Evolutionary conservation across 352 stramenopile genomes (phyloP).

Genomic region (Phytophthora fragariae): DNA sequence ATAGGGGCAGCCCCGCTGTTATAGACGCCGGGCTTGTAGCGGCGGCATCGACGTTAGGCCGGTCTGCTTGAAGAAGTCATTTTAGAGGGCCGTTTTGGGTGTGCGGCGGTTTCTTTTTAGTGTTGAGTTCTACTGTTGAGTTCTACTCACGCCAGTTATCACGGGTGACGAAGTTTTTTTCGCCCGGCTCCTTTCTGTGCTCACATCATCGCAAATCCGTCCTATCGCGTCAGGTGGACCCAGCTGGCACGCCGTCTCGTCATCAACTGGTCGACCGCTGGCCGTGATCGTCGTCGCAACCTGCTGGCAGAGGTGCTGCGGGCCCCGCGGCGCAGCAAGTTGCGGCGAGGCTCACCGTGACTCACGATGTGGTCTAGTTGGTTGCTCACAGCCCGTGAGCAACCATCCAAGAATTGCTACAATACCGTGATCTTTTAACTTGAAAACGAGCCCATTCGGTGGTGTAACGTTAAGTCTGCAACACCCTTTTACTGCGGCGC

Average conservation of each 20-base stretch:
- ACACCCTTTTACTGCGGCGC: neutral
- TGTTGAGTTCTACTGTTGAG: neutral
- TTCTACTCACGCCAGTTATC: neutral
- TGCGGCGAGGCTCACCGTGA: too few relatives aligned
- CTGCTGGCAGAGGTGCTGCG: neutral
- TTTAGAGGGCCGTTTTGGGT: neutral
- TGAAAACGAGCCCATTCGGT: too few relatives aligned
- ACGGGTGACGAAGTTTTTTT: neutral
- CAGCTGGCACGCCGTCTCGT: neutral
- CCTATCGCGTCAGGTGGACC: neutral
- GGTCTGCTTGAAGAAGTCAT: too few relatives aligned
- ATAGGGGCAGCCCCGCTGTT: too few relatives aligned
- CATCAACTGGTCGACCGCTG: neutral
- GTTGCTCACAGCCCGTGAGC: too few relatives aligned
- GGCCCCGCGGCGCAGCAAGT: too few relatives aligned
- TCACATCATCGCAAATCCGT: slow-evolving; percentile 2
- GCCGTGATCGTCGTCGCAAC: neutral
- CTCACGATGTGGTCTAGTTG: too few relatives aligned
- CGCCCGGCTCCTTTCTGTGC: neutral
- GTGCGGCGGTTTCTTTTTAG: neutral
- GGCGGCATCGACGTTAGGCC: too few relatives aligned
- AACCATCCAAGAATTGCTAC: too few relatives aligned
- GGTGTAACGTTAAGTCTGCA: too few relatives aligned
- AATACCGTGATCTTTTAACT: too few relatives aligned
- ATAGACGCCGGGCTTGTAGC: too few relatives aligned